Conservation (phyloP, 164 flowering plant genomes). For the Liquidambar formosana region DNA sequence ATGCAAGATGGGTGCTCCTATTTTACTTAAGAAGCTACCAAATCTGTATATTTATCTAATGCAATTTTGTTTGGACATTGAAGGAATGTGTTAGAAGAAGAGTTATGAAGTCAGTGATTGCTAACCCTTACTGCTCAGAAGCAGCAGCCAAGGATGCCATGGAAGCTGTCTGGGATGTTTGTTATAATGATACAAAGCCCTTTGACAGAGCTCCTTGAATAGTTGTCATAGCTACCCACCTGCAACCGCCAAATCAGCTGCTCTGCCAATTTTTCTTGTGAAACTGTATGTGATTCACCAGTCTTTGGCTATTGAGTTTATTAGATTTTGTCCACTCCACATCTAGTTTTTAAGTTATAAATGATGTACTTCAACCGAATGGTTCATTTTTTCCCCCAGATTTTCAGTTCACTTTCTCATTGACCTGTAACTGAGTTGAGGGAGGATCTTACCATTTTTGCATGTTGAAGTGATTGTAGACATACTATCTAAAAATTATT, state of each 20-base stretch:
- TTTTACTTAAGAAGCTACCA: too few relatives aligned
- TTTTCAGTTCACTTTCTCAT: background rate
- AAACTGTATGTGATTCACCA: too few relatives aligned
- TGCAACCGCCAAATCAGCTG: background rate
- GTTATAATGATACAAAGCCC: conserved; percentile 95
- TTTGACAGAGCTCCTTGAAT: conserved; percentile 91
- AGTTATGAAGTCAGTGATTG: conserved; percentile 73
- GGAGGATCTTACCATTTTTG: background rate
- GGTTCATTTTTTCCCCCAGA: background rate
- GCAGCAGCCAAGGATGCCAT: conserved; percentile 86
- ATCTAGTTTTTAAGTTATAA: background rate
- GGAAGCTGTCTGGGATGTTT: conserved; percentile 95
- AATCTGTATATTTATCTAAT: background rate
- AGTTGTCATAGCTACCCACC: background rate
- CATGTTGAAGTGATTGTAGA: background rate
- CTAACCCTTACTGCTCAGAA: conserved; percentile 84
- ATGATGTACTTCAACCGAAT: background rate
- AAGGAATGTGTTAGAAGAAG: conserved; percentile 92
- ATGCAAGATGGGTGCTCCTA: too few relatives aligned
- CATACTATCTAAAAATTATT: background rate
- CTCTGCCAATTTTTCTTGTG: background rate
- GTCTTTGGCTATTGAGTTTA: too few relatives aligned
- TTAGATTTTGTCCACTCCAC: background rate
- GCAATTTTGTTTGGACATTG: conserved; percentile 7
- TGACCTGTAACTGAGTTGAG: too few relatives aligned